Conservation (phyloP, 805 yeast species). For the Yarrowia keelungensis region DNA sequence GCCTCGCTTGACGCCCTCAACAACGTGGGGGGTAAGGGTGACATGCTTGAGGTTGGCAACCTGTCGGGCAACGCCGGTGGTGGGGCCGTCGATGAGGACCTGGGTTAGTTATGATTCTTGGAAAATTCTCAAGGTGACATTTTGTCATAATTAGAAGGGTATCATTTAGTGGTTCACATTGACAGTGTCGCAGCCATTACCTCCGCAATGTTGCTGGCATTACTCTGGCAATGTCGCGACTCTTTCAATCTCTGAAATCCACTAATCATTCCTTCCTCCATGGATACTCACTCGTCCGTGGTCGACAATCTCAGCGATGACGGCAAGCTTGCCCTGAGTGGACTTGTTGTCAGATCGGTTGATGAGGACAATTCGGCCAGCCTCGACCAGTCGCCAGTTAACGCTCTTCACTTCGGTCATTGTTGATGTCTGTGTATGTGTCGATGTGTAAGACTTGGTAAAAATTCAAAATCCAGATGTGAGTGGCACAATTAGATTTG, state of each 20-base stretch:
- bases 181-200: no score
- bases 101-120: neutral
- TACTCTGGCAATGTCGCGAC: no score
- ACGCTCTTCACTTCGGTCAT: constrained; percentile 85
- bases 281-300: constrained; percentile 84
- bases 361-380: constrained; percentile 97
- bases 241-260: no score
- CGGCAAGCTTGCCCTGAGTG: constrained; percentile 82
- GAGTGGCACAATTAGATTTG: constrained; percentile 39
- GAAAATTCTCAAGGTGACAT: no score
- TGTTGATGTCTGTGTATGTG: constrained; percentile 39
- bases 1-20: constrained; percentile 90
- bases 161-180: no score
- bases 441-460: constrained; percentile 38
- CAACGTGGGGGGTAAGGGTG: constrained; percentile 90
- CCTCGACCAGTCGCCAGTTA: constrained; percentile 99
- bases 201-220: no score
- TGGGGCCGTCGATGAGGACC: constrained; percentile 91
- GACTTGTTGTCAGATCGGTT: constrained; percentile 65
- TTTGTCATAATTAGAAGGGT: no score
- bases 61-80: constrained; percentile 88
- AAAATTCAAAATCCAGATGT: constrained; percentile 38
- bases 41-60: constrained; percentile 85
- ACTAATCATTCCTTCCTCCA: neutral
- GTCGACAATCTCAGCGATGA: constrained; percentile 98